phyloP scores from a whole-genome alignment of 768 basidiomycete genomes.

The Panus rudis region DNA sequence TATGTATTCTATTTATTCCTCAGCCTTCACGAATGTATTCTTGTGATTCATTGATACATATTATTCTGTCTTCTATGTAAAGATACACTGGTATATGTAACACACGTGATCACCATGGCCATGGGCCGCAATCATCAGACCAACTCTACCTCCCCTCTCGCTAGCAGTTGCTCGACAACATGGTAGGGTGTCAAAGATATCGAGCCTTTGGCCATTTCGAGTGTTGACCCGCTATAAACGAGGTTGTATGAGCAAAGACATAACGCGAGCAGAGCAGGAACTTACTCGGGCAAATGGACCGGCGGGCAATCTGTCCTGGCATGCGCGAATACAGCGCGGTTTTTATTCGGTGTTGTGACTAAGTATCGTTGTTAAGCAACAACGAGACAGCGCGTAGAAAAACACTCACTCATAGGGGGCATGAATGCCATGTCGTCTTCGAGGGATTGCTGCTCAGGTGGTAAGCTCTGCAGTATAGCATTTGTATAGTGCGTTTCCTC shows the following conservation, averaged over 20 bases:
- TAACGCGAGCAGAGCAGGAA: conserved; percentile 1
- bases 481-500: conserved; percentile 71
- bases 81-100: too few relatives aligned
- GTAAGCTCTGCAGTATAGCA: conserved; percentile 80
- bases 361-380: conserved; percentile 2
- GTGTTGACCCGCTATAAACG: conserved; percentile 51
- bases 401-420: conserved; percentile 63
- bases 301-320: conserved; percentile 66
- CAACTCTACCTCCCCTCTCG: conserved; percentile 68
- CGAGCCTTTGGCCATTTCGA: conserved; percentile 75
- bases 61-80: too few relatives aligned
- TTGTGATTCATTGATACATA: background rate
- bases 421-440: conserved; percentile 69
- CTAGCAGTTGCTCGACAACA: conserved; percentile 67
- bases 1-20: conserved; percentile 1
- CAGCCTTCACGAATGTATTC: too few relatives aligned
- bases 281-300: conserved; percentile 64
- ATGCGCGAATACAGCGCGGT: conserved; percentile 74
- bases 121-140: too few relatives aligned
- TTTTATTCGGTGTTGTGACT: conserved; percentile 78
- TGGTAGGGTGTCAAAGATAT: conserved; percentile 76
- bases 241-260: background rate
- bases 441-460: conserved; percentile 66
- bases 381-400: background rate
- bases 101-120: too few relatives aligned